These are phyloP conservation scores for Schizosaccharomyces japonicus DNA, from an alignment of 805 yeast genomes.

Conservation along the genomic window DNA sequence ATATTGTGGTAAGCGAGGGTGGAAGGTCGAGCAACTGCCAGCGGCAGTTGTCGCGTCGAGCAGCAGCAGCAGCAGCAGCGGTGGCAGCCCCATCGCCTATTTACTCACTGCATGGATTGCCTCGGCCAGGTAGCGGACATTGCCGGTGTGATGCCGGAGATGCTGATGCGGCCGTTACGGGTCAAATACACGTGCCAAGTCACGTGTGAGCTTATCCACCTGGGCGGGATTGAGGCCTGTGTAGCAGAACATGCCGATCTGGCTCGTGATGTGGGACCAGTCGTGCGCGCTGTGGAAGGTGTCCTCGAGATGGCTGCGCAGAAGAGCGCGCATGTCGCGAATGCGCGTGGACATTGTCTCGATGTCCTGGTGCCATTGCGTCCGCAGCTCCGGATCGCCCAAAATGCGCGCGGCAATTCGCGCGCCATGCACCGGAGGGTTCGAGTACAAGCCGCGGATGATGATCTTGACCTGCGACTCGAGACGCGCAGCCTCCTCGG, in stretches of 20 bases:
- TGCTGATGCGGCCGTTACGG: conserved; percentile 71
- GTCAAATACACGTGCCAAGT: conserved; percentile 67
- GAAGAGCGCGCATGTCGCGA: conserved; percentile 39
- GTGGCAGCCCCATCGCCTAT: too few species aligned
- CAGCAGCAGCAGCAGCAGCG: too few species aligned
- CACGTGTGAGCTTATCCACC: conserved; percentile 42
- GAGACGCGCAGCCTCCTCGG: conserved; percentile 25
- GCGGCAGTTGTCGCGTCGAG: too few species aligned
- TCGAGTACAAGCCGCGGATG: conserved; percentile 69
- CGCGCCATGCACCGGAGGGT: conserved; percentile 89
- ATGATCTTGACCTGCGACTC: conserved; percentile 65
- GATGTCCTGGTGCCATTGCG: conserved; percentile 64
- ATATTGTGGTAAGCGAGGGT: too few species aligned
- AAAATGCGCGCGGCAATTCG: conserved; percentile 64
- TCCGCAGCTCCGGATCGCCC: conserved; percentile 30
- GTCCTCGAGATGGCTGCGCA: conserved; percentile 35
- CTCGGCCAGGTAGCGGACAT: conserved; percentile 38
- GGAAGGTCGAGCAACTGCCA: too few species aligned
- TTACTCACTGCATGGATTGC: conserved; percentile 19
- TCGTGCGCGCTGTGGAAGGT: conserved; percentile 29
- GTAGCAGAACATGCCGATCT: conserved; percentile 91
- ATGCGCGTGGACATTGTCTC: conserved; percentile 57
- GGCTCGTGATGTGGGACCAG: conserved; percentile 73
- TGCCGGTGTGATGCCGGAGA: conserved; percentile 63
- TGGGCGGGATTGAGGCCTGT: conserved; percentile 58